Percentiles rank a stretch among this genome's conserved stretches.
Evolutionary conservation across 1,284 basidiomycete species (phyloP).

Genomic region (Ganoderma sinense): DNA sequence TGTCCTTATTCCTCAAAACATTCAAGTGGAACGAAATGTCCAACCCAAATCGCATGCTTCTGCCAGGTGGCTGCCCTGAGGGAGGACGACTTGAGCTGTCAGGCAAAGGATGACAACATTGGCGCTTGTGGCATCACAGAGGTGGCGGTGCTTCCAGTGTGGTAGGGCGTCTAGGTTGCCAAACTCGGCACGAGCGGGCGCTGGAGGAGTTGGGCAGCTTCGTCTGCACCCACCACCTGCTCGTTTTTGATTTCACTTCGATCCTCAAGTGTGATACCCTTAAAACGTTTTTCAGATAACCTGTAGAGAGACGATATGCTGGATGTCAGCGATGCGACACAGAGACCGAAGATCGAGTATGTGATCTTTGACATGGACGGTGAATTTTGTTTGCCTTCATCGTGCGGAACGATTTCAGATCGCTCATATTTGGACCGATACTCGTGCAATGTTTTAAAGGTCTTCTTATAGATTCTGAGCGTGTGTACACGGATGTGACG

Average conservation of each 20-base stretch:
- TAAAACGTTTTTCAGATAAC: background rate
- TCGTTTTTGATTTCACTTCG: background rate
- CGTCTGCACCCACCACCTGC: background rate
- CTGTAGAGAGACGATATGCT: background rate
- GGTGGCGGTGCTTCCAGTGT: background rate
- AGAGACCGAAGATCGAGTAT: constrained; percentile 59
- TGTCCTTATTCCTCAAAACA: background rate
- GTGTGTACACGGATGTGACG: constrained; percentile 77
- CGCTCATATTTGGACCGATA: background rate
- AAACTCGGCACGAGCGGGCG: background rate
- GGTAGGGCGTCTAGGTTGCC: background rate
- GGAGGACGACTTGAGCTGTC: background rate
- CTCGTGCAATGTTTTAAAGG: constrained; percentile 37
- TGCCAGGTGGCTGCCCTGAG: too few species aligned
- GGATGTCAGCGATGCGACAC: background rate
- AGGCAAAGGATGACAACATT: too few species aligned
- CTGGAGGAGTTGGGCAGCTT: background rate
- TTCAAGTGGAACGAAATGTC: background rate
- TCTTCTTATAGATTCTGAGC: constrained; percentile 76
- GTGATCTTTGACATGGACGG: constrained; percentile 87
- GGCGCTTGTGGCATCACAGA: background rate
- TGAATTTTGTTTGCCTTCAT: constrained; percentile 36
- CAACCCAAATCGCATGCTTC: background rate
- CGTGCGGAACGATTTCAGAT: background rate
- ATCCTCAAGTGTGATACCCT: background rate